Conservation (phyloP, 1,284 basidiomycete genomes). For the Cryptococcus sp. region DNA sequence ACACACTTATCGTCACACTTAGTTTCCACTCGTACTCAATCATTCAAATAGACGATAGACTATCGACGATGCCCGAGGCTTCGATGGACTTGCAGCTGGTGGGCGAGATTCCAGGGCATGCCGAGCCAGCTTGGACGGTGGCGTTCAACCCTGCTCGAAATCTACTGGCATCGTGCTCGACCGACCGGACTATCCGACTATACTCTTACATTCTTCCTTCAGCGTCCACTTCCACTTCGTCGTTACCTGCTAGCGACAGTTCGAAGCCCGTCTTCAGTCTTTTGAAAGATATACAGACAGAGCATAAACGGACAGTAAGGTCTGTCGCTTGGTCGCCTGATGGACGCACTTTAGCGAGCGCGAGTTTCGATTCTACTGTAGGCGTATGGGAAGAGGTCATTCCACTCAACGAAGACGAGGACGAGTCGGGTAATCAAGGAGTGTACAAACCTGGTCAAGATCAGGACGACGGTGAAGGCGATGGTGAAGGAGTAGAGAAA, state of each 20-base stretch:
- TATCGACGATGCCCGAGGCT: slow-evolving; percentile 26
- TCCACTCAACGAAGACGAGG: slow-evolving; percentile 24
- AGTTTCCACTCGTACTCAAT: neutral
- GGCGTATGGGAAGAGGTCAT: slow-evolving; percentile 81
- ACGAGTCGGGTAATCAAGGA: slow-evolving; percentile 45
- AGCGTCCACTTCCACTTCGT: slow-evolving; percentile 11
- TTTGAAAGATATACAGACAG: slow-evolving; percentile 69
- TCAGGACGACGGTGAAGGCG: slow-evolving; percentile 44
- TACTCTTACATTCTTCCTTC: slow-evolving; percentile 65
- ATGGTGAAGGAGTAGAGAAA: slow-evolving; percentile 8
- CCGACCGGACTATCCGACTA: slow-evolving; percentile 87
- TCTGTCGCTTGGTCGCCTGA: slow-evolving; percentile 86
- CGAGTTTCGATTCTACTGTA: slow-evolving; percentile 91
- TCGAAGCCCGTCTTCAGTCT: slow-evolving; percentile 58
- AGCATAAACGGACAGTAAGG: slow-evolving; percentile 89
- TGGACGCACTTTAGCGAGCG: slow-evolving; percentile 86
- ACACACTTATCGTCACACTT: neutral
- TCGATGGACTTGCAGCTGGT: slow-evolving; percentile 37
- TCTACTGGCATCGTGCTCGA: slow-evolving; percentile 87
- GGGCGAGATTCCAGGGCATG: slow-evolving; percentile 62
- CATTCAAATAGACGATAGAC: neutral
- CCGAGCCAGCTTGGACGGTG: slow-evolving; percentile 83
- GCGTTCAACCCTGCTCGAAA: slow-evolving; percentile 88
- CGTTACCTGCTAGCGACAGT: slow-evolving; percentile 12
- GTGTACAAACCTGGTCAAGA: slow-evolving; percentile 32